Percentiles rank a stretch among this genome's conserved stretches.
Evolutionary conservation across 139 green algal species (phyloP).

Genomic region (Chlorella sp.): DNA sequence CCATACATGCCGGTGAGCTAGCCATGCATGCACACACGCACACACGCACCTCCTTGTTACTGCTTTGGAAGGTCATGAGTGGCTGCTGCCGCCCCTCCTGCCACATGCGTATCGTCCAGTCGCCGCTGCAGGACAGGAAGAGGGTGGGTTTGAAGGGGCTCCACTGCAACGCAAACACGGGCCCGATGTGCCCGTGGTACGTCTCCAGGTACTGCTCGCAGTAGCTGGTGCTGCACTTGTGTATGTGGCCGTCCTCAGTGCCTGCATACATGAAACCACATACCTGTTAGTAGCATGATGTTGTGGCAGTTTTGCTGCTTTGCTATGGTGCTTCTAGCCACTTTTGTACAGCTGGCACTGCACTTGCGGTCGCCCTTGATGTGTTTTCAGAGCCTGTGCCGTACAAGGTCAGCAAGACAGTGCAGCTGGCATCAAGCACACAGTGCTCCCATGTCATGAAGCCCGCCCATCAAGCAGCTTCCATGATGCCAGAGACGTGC

Average conservation of each 20-base stretch:
- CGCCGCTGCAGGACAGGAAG: constrained; percentile 61
- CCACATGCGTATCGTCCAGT: constrained; percentile 83
- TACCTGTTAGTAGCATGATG: background rate
- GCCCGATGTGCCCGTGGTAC: constrained; percentile 72
- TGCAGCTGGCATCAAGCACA: background rate
- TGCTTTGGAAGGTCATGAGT: constrained; percentile 61
- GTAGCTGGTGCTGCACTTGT: constrained; percentile 78
- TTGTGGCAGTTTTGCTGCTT: background rate
- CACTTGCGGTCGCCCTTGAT: background rate
- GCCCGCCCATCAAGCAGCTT: too few species aligned
- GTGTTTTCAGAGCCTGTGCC: background rate
- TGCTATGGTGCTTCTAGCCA: background rate
- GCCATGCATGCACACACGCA: too few species aligned
- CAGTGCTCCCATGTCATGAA: background rate
- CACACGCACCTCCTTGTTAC: constrained; percentile 48
- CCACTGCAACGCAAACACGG: constrained; percentile 70
- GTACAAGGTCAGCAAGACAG: background rate
- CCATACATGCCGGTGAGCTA: too few species aligned
- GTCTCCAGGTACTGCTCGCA: constrained; percentile 78
- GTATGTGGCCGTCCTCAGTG: constrained; percentile 81
- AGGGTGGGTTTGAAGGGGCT: constrained; percentile 61
- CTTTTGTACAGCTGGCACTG: background rate
- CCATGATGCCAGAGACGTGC: too few species aligned
- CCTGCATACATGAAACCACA: constrained; percentile 14
- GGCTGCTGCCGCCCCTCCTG: constrained; percentile 38